Percentiles rank a stretch among this genome's conserved stretches.
These are phyloP conservation scores for Yarrowia sp. DNA, from an alignment of 805 yeast genomes.

Conservation along the genomic window DNA sequence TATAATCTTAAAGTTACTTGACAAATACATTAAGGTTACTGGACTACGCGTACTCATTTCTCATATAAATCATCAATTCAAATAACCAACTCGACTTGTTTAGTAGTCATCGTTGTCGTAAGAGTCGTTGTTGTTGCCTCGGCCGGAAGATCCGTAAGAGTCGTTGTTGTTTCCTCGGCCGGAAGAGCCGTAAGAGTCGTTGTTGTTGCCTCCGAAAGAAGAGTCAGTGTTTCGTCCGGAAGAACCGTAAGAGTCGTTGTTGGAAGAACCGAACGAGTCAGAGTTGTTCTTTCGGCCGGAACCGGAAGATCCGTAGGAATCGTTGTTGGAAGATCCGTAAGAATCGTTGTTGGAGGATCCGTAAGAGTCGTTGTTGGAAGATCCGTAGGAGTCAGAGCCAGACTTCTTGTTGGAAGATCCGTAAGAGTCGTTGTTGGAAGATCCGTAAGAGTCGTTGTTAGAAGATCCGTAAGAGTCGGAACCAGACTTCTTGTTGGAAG, in stretches of 20 bases:
- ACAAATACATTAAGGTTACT: too few species aligned
- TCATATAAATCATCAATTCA: too few species aligned
- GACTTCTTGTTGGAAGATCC: conserved; percentile 22
- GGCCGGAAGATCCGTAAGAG: conserved; percentile 23
- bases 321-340: conserved; percentile 24
- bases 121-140: conserved; percentile 7
- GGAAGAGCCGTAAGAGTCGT: conserved; percentile 25
- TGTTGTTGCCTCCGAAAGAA: conserved; percentile 5
- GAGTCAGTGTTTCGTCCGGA: conserved; percentile 6
- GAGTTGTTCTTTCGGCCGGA: conserved; percentile 16
- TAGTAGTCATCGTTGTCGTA: conserved; percentile 12
- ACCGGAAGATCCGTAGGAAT: conserved; percentile 26
- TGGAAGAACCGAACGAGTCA: conserved; percentile 27
- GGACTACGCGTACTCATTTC: too few species aligned
- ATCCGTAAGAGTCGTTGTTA: conserved; percentile 25
- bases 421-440: conserved; percentile 25
- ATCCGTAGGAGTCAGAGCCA: conserved; percentile 17
- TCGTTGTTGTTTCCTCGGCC: not conserved
- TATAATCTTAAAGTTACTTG: too few species aligned
- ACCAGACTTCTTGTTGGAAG: conserved; percentile 14
- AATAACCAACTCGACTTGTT: too few species aligned
- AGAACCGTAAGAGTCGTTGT: conserved; percentile 2
- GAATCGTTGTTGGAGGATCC: conserved; percentile 19
- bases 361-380: conserved; percentile 21
- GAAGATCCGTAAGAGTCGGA: conserved; percentile 24